phyloP scores from a whole-genome alignment of 2,329 filamentous ascomycete genomes.

The Hypoxylon sp. region DNA sequence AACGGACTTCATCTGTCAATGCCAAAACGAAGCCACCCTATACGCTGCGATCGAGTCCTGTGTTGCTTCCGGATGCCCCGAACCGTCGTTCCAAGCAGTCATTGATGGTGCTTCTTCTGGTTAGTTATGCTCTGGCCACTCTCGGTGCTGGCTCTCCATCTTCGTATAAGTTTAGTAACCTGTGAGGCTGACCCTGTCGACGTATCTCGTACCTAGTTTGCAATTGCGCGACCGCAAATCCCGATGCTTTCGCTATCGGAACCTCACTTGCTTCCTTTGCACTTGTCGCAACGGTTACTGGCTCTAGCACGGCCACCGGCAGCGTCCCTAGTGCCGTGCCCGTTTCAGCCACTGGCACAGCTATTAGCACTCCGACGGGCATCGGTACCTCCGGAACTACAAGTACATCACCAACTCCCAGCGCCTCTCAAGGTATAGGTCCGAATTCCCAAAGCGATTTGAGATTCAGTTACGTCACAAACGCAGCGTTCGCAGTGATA shows the following conservation, averaged over 20 bases:
- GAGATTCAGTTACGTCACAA: neutral
- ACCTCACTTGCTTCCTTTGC: slow-evolving; percentile 19
- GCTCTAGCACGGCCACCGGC: neutral
- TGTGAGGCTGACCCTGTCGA: neutral
- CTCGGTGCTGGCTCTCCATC: neutral
- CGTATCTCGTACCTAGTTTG: slow-evolving; percentile 11
- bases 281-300: neutral
- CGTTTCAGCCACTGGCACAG: slow-evolving; percentile 1
- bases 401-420: slow-evolving; percentile 2
- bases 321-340: neutral
- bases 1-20: slow-evolving; percentile 55
- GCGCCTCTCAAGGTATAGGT: slow-evolving; percentile 2
- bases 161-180: neutral
- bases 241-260: neutral
- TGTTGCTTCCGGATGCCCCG: slow-evolving; percentile 49
- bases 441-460: neutral
- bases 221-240: slow-evolving; percentile 20
- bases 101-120: slow-evolving; percentile 53
- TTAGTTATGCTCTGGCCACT: slow-evolving; percentile 30
- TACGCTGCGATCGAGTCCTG: slow-evolving; percentile 55
- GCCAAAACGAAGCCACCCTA: slow-evolving; percentile 51
- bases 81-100: slow-evolving; percentile 51
- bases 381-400: neutral
- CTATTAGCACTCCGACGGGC: slow-evolving; percentile 1
- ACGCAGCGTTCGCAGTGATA: neutral